A percentile compares a stretch with the other conserved stretches of the same genome.
These are phyloP conservation scores for Suhomyces coccinellae DNA, from an alignment of 1,139 yeast genomes.

Conservation along the genomic window DNA sequence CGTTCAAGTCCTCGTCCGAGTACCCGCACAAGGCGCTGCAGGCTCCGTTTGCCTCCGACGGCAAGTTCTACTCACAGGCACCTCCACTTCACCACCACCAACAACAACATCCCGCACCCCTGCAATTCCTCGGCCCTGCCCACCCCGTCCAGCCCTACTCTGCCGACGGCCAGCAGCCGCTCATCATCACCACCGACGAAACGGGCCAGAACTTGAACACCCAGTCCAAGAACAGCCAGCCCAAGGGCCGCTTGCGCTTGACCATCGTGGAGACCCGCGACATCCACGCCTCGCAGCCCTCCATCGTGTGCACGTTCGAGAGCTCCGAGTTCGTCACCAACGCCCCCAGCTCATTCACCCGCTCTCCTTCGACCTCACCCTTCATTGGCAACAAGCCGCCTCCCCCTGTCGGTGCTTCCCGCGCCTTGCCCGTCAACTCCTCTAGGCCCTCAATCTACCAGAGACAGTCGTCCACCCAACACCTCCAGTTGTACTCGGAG, in stretches of 20 bases:
- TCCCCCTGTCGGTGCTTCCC: conserved; percentile 18
- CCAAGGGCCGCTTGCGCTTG: conserved; percentile 81
- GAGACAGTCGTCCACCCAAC: conserved; percentile 67
- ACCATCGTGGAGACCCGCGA: conserved; percentile 78
- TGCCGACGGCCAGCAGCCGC: conserved; percentile 28
- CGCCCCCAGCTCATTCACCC: conserved; percentile 68
- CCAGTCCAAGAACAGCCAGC: conserved; percentile 41
- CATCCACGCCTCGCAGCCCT: conserved; percentile 68
- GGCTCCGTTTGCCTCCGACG: conserved; percentile 9
- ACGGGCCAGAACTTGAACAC: conserved; percentile 38
- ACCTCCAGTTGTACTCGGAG: conserved; percentile 36
- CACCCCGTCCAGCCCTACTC: conserved; percentile 17
- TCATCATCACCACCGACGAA: conserved; percentile 49
- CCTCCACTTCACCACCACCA: conserved; percentile 20
- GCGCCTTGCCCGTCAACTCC: conserved; percentile 19
- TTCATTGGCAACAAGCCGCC: conserved; percentile 13
- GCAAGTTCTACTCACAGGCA: conserved; percentile 14
- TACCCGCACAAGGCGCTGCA: conserved; percentile 5
- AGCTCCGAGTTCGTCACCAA: conserved; percentile 87
- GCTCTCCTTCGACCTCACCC: conserved; percentile 27
- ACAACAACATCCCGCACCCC: conserved; percentile 13
- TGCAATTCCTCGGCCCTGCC: conserved; percentile 14
- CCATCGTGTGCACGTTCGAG: conserved; percentile 91
- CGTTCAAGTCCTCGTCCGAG: conserved; percentile 21
- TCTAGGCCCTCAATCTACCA: conserved; percentile 53